Evolutionary conservation across 2,329 filamentous ascomycete species (phyloP), one percentile per base, ranked within the genome.

Genomic region (Chrysosporium keratinophilum): DNA sequence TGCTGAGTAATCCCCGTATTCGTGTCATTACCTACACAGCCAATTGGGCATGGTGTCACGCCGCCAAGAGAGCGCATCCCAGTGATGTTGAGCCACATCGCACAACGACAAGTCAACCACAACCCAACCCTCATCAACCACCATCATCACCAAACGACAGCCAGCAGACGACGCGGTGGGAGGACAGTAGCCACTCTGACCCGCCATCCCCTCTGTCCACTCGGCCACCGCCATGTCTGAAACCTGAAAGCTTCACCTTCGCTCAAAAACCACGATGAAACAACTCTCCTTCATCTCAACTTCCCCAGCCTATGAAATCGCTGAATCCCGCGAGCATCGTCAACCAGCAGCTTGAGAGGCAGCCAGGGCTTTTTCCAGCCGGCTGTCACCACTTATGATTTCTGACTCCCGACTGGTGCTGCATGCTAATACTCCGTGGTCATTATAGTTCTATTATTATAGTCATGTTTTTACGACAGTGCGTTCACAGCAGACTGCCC

Each of bases 1-100:
- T 37, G 35, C 35, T 37, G 3, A 28, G 7, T 28, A 28, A 28
- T 28, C 23, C 11, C n/a, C 3, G 35, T 37, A 10, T n/a, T 12
- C 3, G n/a, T 12, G 10, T 34, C 1, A 1, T 48, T 48, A 48
- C 17, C 2, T 37, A 48, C 2, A 1, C 15, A 20, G n/a, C 45
- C 6, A 12, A 23, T 37, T 39, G 4, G 5, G 45, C 5, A 20
- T 39, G n/a, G 41, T 10, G 41, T 15, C 19, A 28, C 19, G 17
- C 35, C n/a, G 35, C 35, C 35, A 37, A 37, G 41, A 19, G 4
- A 1, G 10, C 7, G 31, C 15, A 41, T 17, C 14, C 49, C 49
- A 51, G 28, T 51, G 39, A 17, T 15, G 49, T 44, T 44, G 49
- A n/a, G 49, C 49, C 49, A 51, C 49, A 51, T 51, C 49, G 41